Percentiles rank a stretch among this genome's conserved stretches.
Evolutionary conservation across 371 early-diverging fungal genomes (phyloP).

Genomic region (Phascolomyces articulosus): DNA sequence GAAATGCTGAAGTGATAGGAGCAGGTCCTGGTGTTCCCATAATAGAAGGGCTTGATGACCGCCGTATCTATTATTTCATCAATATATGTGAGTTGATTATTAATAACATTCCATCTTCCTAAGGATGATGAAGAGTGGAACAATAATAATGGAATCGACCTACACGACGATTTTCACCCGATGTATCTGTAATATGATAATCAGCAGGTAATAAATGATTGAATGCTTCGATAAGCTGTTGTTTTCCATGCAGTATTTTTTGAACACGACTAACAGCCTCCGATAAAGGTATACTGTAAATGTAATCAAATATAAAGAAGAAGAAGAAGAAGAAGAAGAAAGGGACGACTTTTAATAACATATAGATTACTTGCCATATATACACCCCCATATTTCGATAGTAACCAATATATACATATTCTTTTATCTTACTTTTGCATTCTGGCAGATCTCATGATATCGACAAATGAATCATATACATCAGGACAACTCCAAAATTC

Average conservation of each 20-base stretch:
- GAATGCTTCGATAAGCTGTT: constrained; percentile 93
- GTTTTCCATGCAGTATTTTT: constrained; percentile 89
- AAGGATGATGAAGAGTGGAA: background rate
- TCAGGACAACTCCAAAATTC: constrained; percentile 68
- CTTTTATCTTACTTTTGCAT: constrained; percentile 80
- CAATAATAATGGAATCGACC: too few relatives aligned
- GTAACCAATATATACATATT: too few relatives aligned
- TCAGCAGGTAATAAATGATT: constrained; percentile 99
- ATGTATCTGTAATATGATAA: constrained; percentile 85
- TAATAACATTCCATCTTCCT: too few relatives aligned
- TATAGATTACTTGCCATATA: too few relatives aligned
- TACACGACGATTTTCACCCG: constrained; percentile 81
- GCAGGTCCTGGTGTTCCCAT: constrained; percentile 1
- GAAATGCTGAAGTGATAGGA: background rate
- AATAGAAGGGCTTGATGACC: background rate
- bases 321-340: too few relatives aligned
- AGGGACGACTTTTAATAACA: too few relatives aligned
- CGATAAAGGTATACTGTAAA: constrained; percentile 24
- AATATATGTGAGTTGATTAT: too few relatives aligned
- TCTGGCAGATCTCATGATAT: constrained; percentile 76
- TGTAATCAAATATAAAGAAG: background rate
- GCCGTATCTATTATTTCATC: background rate
- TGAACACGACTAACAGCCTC: constrained; percentile 95
- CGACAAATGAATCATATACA: constrained; percentile 96
- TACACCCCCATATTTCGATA: too few relatives aligned